These are phyloP conservation scores for Hymenochaete sp. DNA, from an alignment of 1,284 basidiomycete genomes.

Conservation along the genomic window DNA sequence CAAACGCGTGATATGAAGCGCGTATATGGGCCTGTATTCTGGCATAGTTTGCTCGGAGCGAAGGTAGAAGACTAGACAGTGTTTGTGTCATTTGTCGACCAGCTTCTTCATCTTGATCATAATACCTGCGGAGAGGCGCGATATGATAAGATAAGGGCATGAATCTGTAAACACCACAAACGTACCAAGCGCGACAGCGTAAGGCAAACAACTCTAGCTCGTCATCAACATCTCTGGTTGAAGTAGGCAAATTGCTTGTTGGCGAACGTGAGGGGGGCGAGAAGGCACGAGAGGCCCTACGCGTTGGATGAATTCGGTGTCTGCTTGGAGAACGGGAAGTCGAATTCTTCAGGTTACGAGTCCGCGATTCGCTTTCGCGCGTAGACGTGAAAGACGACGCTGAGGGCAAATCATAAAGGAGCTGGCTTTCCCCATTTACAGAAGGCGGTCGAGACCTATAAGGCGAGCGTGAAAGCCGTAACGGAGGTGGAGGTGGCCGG, in stretches of 20 bases:
- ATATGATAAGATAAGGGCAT: constrained; percentile 7
- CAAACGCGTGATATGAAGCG: constrained; percentile 63
- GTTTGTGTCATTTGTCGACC: constrained; percentile 71
- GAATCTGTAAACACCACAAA: no score
- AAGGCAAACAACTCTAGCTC: constrained; percentile 69
- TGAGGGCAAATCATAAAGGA: constrained; percentile 71
- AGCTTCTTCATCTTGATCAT: constrained; percentile 63
- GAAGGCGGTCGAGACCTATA: constrained; percentile 34
- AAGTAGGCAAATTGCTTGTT: constrained; percentile 55
- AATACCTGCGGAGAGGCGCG: constrained; percentile 47
- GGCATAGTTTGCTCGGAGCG: constrained; percentile 68
- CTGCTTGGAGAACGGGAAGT: constrained; percentile 42
- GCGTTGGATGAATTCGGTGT: constrained; percentile 32
- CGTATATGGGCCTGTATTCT: constrained; percentile 69
- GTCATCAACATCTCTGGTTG: constrained; percentile 44
- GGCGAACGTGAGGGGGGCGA: constrained; percentile 39
- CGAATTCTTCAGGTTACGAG: constrained; percentile 30
- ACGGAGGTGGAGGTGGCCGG: constrained; percentile 53
- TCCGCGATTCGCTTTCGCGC: constrained; percentile 33
- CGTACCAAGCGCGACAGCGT: constrained; percentile 63
- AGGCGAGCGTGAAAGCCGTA: constrained; percentile 42
- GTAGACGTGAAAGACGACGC: constrained; percentile 42
- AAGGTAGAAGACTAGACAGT: constrained; percentile 62
- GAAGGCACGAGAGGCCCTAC: constrained; percentile 11
- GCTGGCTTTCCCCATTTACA: constrained; percentile 33